Evolutionary conservation across 768 basidiomycete species (phyloP), one percentile per base, ranked within the genome.

Genomic region (Goffeauzyma gilvescens): DNA sequence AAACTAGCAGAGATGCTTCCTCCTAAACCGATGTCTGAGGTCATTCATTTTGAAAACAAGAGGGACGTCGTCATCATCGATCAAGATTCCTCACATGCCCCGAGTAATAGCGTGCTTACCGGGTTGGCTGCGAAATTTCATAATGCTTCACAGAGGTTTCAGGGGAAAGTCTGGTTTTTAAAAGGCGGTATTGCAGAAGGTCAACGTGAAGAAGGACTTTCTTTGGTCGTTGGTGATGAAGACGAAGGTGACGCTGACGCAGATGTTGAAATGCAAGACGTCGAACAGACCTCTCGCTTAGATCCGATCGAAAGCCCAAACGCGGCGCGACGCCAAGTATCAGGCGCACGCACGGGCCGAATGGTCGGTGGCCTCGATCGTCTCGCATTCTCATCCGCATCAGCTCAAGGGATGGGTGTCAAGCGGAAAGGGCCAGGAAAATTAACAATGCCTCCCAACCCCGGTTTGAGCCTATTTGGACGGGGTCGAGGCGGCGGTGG

Each of bases 1-100:
- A 76, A 76, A 31, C 71, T 96, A 21, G 67, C 73, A 6, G 74
- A 75, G 21, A 87, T 89, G 79, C 72, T 96, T n/a, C 72, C 79
- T 7, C 73, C 5, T 47, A 63, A 30, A 55, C 69, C 8, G 70
- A 38, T 38, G 12, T 47, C 46, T 12, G 53, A 41, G 1, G 49
- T 63, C 2, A 23, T 31, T 5, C 22, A 37, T 5, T 63, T 55
- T 51, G 39, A 42, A 24, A 45, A 50, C 18, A 50, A 38, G 38
- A 32, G 33, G 13, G 69, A 73, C 41, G 82, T 93, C 51, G 53
- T 95, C 33, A 77, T 89, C 25, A 79, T 93, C 51, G 89, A 96
- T 57, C 75, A 77, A 2, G 89, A 95, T 59, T 75, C 81, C 0
- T 46, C 54, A 1, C 30, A 65, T 25, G 69, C 83, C 4, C 66